Conservation (phyloP, 1,284 basidiomycete species). For the Fomitiporia mediterranea region DNA sequence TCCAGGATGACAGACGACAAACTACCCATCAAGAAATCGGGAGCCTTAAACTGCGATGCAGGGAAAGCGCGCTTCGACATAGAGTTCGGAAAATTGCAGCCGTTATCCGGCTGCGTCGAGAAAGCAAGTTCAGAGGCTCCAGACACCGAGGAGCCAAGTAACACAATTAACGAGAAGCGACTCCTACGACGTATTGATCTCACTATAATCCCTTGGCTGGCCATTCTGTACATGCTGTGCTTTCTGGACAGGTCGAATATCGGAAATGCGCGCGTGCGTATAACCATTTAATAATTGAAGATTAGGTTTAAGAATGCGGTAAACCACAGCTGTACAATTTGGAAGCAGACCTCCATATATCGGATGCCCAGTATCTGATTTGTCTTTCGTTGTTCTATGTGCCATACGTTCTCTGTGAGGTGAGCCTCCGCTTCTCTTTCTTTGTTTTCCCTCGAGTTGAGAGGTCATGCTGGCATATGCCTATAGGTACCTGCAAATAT, state of each 20-base stretch:
- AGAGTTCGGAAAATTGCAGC: not conserved
- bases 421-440: conserved; percentile 49
- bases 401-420: conserved; percentile 62
- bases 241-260: conserved; percentile 78
- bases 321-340: not conserved
- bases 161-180: conserved; percentile 56
- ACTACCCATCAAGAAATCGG: too few relatives aligned
- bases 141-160: too few relatives aligned
- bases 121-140: too few relatives aligned
- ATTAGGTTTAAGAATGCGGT: too few relatives aligned
- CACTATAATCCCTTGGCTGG: conserved; percentile 61
- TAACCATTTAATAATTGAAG: not conserved
- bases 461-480: not conserved
- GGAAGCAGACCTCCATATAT: conserved; percentile 30
- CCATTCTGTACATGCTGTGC: conserved; percentile 68
- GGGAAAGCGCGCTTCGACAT: too few relatives aligned
- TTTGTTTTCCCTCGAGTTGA: not conserved
- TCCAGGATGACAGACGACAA: too few relatives aligned
- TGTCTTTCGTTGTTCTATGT: conserved; percentile 61
- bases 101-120: too few relatives aligned
- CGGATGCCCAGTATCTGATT: conserved; percentile 60
- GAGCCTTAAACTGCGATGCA: too few relatives aligned
- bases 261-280: conserved; percentile 66
- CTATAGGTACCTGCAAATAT: conserved; percentile 59
- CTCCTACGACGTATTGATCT: conserved; percentile 62